Base-by-base conservation (phyloP, 306 rosid genomes). In the Rosa persica region DNA sequence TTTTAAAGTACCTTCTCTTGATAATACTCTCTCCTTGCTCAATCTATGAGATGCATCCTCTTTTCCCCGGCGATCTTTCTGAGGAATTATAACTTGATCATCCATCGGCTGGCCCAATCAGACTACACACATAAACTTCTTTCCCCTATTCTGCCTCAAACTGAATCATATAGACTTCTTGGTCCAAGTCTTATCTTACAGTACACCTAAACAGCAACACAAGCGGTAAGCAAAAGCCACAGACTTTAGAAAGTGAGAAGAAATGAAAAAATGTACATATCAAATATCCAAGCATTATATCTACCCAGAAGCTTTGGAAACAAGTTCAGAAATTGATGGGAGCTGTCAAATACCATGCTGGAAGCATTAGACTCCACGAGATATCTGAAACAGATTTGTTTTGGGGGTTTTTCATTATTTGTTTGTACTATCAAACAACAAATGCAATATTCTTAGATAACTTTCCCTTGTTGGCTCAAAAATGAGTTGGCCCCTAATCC, bases 51-150 rank as follows among this genome's bases (percentile, higher is more conserved):
- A 76, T 62, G 84, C 77, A 83, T 84, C 86, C 30, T 74, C 89
- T 74, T 85, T 76, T 54, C 78, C 75, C 43, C 22, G 81, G 49
- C 51, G 72, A 60, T 85, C 84, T 49, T 89, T 83, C 67, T 61
- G 81, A 83, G 81, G 79, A 83, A 84, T 79, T 17, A 81, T 39
- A 48, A 76, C 72, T 78, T 77, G 84, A 78, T 82, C 81, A 66
- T 90, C 96, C 98, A 93, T 91, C 85, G 79, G 86, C 82, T 74
- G 55, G 81, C 82, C 86, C 81, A 54, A 76, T 34, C 40, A 82
- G 79, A 71, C 77, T 46, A 44, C 65, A 82, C 20, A 62, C 85
- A 80, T 80, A 22, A 79, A 76, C 67, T 72, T 73, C 54, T 61
- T 83, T 76, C 87, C 64, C 73, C 55, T 52, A 62, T 74, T 81